Percentiles rank a stretch among this genome's conserved stretches.
These are phyloP conservation scores for Cynanchum wilfordii DNA, from an alignment of 257 asterid species.

Conservation along the genomic window DNA sequence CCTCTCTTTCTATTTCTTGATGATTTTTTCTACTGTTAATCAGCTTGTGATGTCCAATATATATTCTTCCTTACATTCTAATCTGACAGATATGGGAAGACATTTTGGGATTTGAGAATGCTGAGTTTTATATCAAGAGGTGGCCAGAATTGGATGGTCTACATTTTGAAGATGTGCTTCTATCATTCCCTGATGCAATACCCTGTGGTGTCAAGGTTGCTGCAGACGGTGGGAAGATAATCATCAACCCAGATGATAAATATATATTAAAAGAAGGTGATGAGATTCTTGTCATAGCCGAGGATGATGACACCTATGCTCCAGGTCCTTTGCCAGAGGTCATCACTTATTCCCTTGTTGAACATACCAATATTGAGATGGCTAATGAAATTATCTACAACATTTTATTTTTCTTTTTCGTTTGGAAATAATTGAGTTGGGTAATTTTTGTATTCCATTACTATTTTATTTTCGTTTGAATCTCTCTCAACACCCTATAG, in stretches of 20 bases:
- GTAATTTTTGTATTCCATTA: background rate
- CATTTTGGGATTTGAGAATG: conserved; percentile 95
- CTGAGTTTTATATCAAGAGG: conserved; percentile 86
- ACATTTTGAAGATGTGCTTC: conserved; percentile 64
- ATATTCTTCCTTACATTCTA: conserved; percentile 7
- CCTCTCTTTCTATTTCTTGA: conserved; percentile 1
- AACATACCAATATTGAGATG: background rate
- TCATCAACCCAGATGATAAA: conserved; percentile 79
- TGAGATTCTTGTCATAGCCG: conserved; percentile 94
- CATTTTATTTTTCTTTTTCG: background rate
- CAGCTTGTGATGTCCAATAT: background rate
- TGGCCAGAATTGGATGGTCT: conserved; percentile 86
- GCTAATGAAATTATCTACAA: background rate
- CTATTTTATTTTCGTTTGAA: background rate
- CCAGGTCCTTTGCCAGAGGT: conserved; percentile 91
- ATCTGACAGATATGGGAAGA: conserved; percentile 93
- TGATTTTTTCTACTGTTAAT: background rate
- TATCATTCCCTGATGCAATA: conserved; percentile 86
- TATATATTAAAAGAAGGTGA: conserved; percentile 85
- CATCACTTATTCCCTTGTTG: conserved; percentile 22
- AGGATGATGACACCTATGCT: conserved; percentile 96
- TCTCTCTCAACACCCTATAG: background rate
- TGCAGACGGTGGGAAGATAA: conserved; percentile 78
- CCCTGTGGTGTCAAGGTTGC: conserved; percentile 93
- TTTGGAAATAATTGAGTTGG: background rate